Evolutionary conservation across 805 yeast species (phyloP).

Genomic region (Spathaspora sp.): DNA sequence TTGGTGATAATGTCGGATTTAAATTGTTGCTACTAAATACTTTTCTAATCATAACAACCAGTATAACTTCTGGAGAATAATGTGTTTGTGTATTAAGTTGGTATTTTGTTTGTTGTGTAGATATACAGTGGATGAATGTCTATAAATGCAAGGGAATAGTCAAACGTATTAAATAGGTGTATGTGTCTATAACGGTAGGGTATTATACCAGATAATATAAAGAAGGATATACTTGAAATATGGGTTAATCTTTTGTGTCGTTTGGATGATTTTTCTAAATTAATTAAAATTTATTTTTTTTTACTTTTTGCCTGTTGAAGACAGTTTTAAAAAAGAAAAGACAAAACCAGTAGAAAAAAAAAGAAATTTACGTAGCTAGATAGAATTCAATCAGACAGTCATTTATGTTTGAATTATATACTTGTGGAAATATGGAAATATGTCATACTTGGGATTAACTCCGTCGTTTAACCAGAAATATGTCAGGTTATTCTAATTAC

Average conservation of each 20-base stretch:
- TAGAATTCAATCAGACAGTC: neutral
- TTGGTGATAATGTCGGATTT: neutral
- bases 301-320: neutral
- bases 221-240: neutral
- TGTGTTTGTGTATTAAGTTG: neutral
- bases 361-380: neutral
- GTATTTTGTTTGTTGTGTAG: neutral
- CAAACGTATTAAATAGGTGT: neutral
- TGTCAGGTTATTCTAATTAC: no score
- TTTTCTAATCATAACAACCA: neutral
- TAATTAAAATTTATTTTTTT: neutral
- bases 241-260: neutral
- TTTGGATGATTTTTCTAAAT: neutral
- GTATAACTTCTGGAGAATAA: neutral
- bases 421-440: no score
- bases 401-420: no score
- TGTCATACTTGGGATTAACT: no score
- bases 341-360: neutral
- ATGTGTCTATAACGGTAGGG: neutral
- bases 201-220: no score
- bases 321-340: neutral
- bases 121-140: neutral
- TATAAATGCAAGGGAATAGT: neutral
- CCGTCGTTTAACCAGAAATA: no score
- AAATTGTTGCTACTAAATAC: neutral